Evolutionary conservation across 352 stramenopile species (phyloP), one percentile per base, ranked within the genome.

Genomic region (Globisporangium cylindrosporum): DNA sequence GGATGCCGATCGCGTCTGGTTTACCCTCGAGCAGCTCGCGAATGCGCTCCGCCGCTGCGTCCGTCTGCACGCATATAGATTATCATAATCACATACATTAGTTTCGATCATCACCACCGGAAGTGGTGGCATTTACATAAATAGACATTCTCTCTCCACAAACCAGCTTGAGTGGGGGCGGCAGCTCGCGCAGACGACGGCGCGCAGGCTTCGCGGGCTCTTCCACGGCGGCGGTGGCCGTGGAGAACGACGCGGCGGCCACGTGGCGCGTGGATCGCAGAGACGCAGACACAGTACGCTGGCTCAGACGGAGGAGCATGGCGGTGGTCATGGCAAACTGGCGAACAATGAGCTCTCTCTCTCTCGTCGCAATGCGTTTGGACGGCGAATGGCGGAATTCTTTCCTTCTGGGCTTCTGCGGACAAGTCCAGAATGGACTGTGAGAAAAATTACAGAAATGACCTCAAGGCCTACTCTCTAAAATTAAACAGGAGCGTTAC

Each of bases 1-100:
- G 91, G 58, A 99, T 98, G 14, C 96, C 98, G 53, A 99, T 73
- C 4, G 95, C 92, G 63, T 97, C 90, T 4, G 83, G 88, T 73
- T 97, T 97, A 63, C 71, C 86, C 7, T 69, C 65, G 29, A 98
- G 71, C 24, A 98, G 76, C 67, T 97, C 86, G 25, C 91, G 86
- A 67, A 98, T 97, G 67, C 93, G 91, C 29, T 76, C 74, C 0
- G 88, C 89, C n/a, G 93, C 93, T 12, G 88, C 84, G 38, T 97
- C 89, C 34, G 93, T 98, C 87, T 96, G 53, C 9, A 63, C n/a
- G 51, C 1, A 4, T 41, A 59, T 48, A 62, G 20, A 3, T 12
- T 43, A 18, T 57, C n/a, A 59, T n/a, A n/a, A n/a, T 48, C 20
- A 22, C 27, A 10, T 1, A 22, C 6, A 51, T 51, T 22, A 51